Evolutionary conservation across 805 yeast genomes (phyloP).

Genomic region (Cyberlindnera subsufficiens): DNA sequence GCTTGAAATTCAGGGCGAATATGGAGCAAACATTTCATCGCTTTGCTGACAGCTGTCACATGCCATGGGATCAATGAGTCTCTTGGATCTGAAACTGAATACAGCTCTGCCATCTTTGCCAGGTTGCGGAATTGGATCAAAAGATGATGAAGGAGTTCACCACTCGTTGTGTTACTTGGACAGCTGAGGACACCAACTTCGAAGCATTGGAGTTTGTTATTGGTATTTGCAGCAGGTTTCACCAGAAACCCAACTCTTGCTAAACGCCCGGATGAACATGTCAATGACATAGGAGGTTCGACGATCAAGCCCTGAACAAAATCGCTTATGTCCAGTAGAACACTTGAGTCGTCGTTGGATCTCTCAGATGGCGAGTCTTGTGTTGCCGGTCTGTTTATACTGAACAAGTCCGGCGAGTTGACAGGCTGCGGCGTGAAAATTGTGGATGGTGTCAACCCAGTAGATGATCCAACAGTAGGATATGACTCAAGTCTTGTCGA

Average conservation of each 20-base stretch:
- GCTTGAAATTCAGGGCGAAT: conserved; percentile 22
- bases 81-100: conserved; percentile 28
- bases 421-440: conserved; percentile 23
- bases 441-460: conserved; percentile 22
- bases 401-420: conserved; percentile 24
- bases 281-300: conserved; percentile 55
- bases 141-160: conserved; percentile 46
- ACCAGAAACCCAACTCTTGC: conserved; percentile 68
- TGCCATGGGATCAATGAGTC: conserved; percentile 65
- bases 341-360: conserved; percentile 13
- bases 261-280: conserved; percentile 63
- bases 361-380: conserved; percentile 17
- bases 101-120: conserved; percentile 33
- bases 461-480: conserved; percentile 23
- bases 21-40: conserved; percentile 54
- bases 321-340: conserved; percentile 42
- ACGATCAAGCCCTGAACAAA: conserved; percentile 55
- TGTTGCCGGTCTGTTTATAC: conserved; percentile 6
- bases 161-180: conserved; percentile 57
- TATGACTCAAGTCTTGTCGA: conserved; percentile 12
- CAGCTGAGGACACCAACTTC: conserved; percentile 71
- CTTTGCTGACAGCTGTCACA: conserved; percentile 58
- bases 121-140: conserved; percentile 58
- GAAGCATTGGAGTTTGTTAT: conserved; percentile 32
- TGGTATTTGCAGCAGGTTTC: conserved; percentile 29